phyloP scores from a whole-genome alignment of 2,329 filamentous ascomycete genomes.

The Verticillium tricorpus region DNA sequence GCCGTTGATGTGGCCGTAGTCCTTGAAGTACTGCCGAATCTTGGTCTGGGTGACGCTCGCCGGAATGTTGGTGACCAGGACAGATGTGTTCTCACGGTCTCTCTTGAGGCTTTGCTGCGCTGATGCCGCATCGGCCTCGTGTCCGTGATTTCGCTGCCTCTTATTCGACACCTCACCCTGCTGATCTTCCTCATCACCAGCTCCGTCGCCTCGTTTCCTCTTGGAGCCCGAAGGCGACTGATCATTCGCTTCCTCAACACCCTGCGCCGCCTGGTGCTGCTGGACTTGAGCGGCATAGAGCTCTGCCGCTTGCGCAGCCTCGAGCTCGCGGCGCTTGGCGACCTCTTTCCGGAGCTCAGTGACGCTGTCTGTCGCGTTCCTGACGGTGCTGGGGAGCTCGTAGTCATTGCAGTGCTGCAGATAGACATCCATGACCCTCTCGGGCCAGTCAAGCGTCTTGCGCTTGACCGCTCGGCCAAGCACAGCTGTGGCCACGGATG shows the following conservation, averaged over 20 bases:
- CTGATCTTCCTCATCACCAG: conserved; percentile 34
- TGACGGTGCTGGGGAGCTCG: conserved; percentile 71
- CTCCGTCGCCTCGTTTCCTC: conserved; percentile 62
- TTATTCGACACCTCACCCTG: conserved; percentile 50
- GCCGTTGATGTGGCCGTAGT: conserved; percentile 80
- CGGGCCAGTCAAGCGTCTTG: conserved; percentile 68
- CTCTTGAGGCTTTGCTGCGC: conserved; percentile 53
- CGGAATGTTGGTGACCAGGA: conserved; percentile 78
- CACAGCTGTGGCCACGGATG: conserved; percentile 69
- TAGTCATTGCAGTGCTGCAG: conserved; percentile 84
- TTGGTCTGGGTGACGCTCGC: conserved; percentile 63
- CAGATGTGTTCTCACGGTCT: conserved; percentile 84
- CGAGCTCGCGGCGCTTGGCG: conserved; percentile 58
- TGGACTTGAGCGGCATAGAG: conserved; percentile 39
- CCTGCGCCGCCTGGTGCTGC: conserved; percentile 24
- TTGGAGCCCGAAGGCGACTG: conserved; percentile 49
- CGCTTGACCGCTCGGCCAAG: conserved; percentile 65
- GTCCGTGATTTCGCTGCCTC: conserved; percentile 52
- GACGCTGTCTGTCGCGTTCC: conserved; percentile 68
- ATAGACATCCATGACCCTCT: conserved; percentile 70
- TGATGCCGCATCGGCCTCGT: conserved; percentile 24
- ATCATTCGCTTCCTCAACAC: conserved; percentile 19
- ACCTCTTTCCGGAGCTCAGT: conserved; percentile 64
- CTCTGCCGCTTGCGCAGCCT: conserved; percentile 57
- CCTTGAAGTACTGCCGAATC: conserved; percentile 84